Conservation (phyloP, 768 basidiomycete species). For the Boletus barrowsii region DNA sequence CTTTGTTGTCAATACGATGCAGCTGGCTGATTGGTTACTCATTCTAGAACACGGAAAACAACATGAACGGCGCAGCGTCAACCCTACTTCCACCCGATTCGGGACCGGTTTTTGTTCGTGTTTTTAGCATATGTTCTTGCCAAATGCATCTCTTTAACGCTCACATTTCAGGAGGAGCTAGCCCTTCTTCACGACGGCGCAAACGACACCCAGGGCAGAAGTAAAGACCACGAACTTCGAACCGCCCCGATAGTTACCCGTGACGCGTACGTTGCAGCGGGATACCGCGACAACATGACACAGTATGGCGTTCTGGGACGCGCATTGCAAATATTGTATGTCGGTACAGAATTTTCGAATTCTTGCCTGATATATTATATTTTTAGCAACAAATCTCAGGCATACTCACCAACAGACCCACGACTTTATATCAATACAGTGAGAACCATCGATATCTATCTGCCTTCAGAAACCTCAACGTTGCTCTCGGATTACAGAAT, state of each 20-base stretch:
- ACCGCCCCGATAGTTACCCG: slow-evolving; percentile 54
- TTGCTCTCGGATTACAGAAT: slow-evolving; percentile 42
- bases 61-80: slow-evolving; percentile 1
- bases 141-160: background rate
- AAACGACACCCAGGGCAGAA: slow-evolving; percentile 20
- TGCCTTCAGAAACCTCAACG: background rate
- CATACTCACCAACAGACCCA: slow-evolving; percentile 39
- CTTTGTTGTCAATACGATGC: background rate
- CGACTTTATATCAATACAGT: slow-evolving; percentile 71
- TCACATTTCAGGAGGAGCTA: slow-evolving; percentile 28
- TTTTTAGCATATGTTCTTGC: background rate
- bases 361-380: background rate
- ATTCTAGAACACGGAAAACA: slow-evolving; percentile 9
- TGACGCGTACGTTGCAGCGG: slow-evolving; percentile 41
- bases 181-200: slow-evolving; percentile 28
- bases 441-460: slow-evolving; percentile 9
- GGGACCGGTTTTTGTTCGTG: slow-evolving; percentile 22
- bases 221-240: slow-evolving; percentile 30
- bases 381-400: slow-evolving; percentile 28
- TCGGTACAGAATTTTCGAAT: background rate
- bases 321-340: slow-evolving; percentile 44
- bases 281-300: slow-evolving; percentile 31
- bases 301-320: slow-evolving; percentile 68
- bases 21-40: background rate
- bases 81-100: slow-evolving; percentile 6